phyloP scores from a whole-genome alignment of 164 flowering plant genomes.

The grape (Vitis vinifera) region DNA sequence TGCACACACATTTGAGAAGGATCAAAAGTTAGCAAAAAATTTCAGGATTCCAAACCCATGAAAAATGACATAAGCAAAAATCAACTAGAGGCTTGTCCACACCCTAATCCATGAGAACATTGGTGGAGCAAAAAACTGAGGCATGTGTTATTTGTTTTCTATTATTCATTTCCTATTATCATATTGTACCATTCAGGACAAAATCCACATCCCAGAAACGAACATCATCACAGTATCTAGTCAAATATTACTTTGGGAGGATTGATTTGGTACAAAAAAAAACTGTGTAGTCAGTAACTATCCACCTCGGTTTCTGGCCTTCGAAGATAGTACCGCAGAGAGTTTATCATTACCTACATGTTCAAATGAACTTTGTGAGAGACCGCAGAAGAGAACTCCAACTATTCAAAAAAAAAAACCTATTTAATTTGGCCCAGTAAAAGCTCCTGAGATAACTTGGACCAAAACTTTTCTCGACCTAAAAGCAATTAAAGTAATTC shows the following conservation, averaged over 20 bases:
- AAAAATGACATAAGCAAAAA: too few relatives aligned
- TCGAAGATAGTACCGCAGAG: slow-evolving; percentile 88
- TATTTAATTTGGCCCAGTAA: background rate
- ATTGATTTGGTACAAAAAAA: too few relatives aligned
- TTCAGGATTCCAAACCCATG: too few relatives aligned
- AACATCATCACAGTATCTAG: too few relatives aligned
- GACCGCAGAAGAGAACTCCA: background rate
- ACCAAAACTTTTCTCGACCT: background rate
- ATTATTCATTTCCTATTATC: too few relatives aligned
- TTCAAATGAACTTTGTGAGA: slow-evolving; percentile 3
- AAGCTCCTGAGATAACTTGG: too few relatives aligned
- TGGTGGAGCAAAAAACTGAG: background rate
- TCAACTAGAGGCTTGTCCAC: too few relatives aligned
- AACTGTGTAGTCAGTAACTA: slow-evolving; percentile 47
- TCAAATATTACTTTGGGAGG: background rate
- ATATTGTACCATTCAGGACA: too few relatives aligned
- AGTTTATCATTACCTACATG: slow-evolving; percentile 79
- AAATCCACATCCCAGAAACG: too few relatives aligned
- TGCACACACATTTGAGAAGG: background rate
- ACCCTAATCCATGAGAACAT: too few relatives aligned
- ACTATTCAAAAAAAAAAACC: background rate
- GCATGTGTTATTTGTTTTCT: too few relatives aligned
- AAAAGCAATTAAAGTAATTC: background rate
- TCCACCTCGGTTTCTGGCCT: slow-evolving; percentile 76
- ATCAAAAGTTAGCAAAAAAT: background rate